Base-by-base conservation (phyloP, 192 early-diverging fungal species). In the Entrophospora sp. region DNA sequence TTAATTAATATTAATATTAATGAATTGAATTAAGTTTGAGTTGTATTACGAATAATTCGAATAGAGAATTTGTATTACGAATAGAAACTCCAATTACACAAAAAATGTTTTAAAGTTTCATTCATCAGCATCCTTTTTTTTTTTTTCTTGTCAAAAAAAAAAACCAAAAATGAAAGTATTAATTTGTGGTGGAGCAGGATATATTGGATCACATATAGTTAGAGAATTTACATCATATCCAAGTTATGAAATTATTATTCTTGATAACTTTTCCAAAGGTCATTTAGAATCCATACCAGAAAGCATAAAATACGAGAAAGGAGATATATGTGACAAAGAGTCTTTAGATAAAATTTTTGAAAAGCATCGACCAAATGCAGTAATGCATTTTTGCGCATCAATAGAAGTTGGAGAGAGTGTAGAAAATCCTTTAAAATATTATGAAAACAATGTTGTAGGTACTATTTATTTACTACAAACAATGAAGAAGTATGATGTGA, bases 151-250 rank as follows among this genome's bases (percentile, higher is more conserved):
- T n/a, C n/a, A n/a, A n/a, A n/a, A n/a, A n/a, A n/a, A n/a, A n/a
- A n/a, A n/a, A n/a, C n/a, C n/a, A n/a, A n/a, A n/a, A n/a, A 66
- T 66, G 64, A 66, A 66, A 40, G 69, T 77, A 8, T 75, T 90
- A 20, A 86, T 90, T 34, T 86, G 82, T 24, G 88, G 88, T 14
- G 88, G 88, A 13, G 82, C 86, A 61, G 93, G 95, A 2, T 98
- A 95, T 72, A 95, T 98, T 61, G 94, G 95, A n/a, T 90, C 87
- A 14, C 95, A 98, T 80, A 87, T 90, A 2, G 89, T 94, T 6
- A 69, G 91, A n/a, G 89, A 93, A 69, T 83, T 98, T 1, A 59
- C 83, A 43, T 82, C 82, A 45, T 71, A 75, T 12, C 68, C 71
- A 13, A 83, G 83, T 37, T 91, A 91, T 75, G 81, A 93, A 63